These are phyloP conservation scores for Penicillium polonicum DNA, from an alignment of 2,329 filamentous ascomycete genomes.

Conservation along the genomic window DNA sequence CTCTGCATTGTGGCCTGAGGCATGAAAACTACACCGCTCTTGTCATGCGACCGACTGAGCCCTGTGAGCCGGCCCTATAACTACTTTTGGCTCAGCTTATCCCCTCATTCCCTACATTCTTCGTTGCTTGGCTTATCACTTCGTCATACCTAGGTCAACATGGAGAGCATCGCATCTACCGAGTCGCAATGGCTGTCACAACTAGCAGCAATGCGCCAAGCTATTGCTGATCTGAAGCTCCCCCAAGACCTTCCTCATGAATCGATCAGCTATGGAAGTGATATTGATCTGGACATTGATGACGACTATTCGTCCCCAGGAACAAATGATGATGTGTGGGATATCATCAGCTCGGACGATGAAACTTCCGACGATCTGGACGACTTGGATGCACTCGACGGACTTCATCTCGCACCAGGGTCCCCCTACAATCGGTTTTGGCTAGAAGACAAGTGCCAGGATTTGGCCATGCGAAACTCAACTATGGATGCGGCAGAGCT, in stretches of 20 bases:
- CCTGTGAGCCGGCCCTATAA: slow-evolving; percentile 14
- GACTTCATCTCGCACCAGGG: slow-evolving; percentile 31
- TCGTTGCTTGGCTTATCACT: neutral
- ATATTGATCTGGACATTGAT: slow-evolving; percentile 59
- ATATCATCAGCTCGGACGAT: slow-evolving; percentile 76
- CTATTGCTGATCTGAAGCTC: slow-evolving; percentile 70
- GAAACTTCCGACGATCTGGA: slow-evolving; percentile 65
- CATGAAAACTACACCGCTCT: slow-evolving; percentile 14
- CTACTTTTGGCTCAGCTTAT: slow-evolving; percentile 5
- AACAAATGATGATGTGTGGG: slow-evolving; percentile 81
- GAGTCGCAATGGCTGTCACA: slow-evolving; percentile 79
- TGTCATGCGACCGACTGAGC: slow-evolving; percentile 13
- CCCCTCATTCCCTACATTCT: slow-evolving; percentile 6
- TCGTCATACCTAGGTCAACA: slow-evolving; percentile 2
- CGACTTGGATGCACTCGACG: slow-evolving; percentile 51
- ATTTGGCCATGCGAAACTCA: slow-evolving; percentile 63
- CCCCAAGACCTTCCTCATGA: slow-evolving; percentile 50
- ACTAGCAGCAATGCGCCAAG: slow-evolving; percentile 79
- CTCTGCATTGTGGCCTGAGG: slow-evolving; percentile 18
- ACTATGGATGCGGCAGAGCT: slow-evolving; percentile 70
- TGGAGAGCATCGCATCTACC: slow-evolving; percentile 30
- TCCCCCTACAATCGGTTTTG: slow-evolving; percentile 61
- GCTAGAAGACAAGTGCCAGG: slow-evolving; percentile 67
- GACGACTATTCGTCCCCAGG: slow-evolving; percentile 62
- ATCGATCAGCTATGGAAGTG: slow-evolving; percentile 50